These are phyloP conservation scores for Grifola frondosa DNA, from an alignment of 1,284 basidiomycete species.

Conservation along the genomic window DNA sequence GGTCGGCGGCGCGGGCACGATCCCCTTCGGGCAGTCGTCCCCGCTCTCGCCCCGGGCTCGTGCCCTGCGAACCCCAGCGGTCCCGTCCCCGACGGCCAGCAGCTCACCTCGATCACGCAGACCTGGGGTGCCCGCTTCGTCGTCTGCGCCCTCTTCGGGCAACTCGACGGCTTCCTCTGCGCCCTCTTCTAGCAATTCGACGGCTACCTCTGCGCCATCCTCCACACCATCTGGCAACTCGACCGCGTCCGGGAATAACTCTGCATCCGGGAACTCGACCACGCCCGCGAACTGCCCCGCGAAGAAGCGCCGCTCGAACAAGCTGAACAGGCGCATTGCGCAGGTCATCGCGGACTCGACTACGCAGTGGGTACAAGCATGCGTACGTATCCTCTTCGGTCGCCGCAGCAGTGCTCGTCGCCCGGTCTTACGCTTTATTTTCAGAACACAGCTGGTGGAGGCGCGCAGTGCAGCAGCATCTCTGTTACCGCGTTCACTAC, in stretches of 20 bases:
- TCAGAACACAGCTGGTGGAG: constrained; percentile 51
- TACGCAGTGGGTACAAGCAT: constrained; percentile 33
- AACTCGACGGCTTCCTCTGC: too few species aligned
- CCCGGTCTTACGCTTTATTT: too few species aligned
- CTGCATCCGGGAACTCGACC: too few species aligned
- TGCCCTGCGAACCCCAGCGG: constrained; percentile 39
- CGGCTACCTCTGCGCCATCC: too few species aligned
- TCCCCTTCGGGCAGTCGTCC: constrained; percentile 35
- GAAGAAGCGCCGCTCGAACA: too few species aligned
- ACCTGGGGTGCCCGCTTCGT: too few species aligned
- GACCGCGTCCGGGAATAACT: too few species aligned
- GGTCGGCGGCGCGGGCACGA: constrained; percentile 34
- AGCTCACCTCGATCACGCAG: constrained; percentile 44
- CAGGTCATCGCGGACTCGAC: constrained; percentile 34
- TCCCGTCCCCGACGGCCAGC: constrained; percentile 49
- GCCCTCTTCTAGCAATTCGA: too few species aligned
- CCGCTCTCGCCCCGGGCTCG: constrained; percentile 36
- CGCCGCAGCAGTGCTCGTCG: too few species aligned
- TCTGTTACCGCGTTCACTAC: constrained; percentile 50
- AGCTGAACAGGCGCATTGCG: constrained; percentile 33
- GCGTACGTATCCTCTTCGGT: constrained; percentile 22
- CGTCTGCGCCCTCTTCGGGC: too few species aligned
- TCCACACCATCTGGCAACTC: too few species aligned
- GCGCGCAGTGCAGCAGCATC: constrained; percentile 48
- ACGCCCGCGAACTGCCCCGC: too few species aligned